These are phyloP conservation scores for Entelexis paramagnoliae DNA, from an alignment of 1,139 yeast species.

Conservation along the genomic window DNA sequence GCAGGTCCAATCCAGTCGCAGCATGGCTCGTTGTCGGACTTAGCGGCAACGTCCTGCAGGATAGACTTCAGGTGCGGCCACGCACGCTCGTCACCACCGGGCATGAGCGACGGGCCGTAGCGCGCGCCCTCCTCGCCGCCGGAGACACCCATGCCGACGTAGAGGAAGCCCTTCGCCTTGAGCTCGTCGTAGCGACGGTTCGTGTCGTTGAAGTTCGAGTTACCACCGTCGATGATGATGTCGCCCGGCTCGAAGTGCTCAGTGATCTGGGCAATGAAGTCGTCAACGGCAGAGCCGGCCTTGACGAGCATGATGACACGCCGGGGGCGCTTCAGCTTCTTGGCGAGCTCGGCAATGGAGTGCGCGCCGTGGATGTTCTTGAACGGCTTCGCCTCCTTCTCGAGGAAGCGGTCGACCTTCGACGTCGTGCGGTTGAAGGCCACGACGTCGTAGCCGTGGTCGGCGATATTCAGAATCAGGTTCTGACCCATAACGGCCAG, in stretches of 20 bases:
- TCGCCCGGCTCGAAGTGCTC: constrained; percentile 94
- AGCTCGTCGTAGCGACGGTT: constrained; percentile 93
- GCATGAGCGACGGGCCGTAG: constrained; percentile 98
- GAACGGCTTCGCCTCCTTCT: constrained; percentile 84
- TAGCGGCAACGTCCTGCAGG: constrained; percentile 93
- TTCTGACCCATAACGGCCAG: constrained; percentile 99
- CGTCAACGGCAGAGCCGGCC: constrained; percentile 94
- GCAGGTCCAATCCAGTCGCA: constrained; percentile 99
- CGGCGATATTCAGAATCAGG: constrained; percentile 94
- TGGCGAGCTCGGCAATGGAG: constrained; percentile 77
- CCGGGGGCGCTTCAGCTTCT: constrained; percentile 93
- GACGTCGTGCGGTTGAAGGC: constrained; percentile 97
- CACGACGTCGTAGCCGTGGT: constrained; percentile 89
- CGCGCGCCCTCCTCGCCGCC: constrained; percentile 99
- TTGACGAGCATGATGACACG: constrained; percentile 87
- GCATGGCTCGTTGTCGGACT: constrained; percentile 97
- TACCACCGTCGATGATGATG: constrained; percentile 98
- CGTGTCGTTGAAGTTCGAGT: constrained; percentile 98
- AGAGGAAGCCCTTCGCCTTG: constrained; percentile 74
- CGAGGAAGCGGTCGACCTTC: constrained; percentile 89
- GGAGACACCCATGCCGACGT: constrained; percentile 98
- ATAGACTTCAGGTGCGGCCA: constrained; percentile 98
- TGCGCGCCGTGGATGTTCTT: constrained; percentile 91
- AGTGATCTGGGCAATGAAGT: constrained; percentile 73
- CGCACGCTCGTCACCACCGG: constrained; percentile 96